A percentile compares a stretch with the other conserved stretches of the same genome.
Evolutionary conservation across 2,329 filamentous ascomycete genomes (phyloP).

Genomic region (Bretziella fagacearum): DNA sequence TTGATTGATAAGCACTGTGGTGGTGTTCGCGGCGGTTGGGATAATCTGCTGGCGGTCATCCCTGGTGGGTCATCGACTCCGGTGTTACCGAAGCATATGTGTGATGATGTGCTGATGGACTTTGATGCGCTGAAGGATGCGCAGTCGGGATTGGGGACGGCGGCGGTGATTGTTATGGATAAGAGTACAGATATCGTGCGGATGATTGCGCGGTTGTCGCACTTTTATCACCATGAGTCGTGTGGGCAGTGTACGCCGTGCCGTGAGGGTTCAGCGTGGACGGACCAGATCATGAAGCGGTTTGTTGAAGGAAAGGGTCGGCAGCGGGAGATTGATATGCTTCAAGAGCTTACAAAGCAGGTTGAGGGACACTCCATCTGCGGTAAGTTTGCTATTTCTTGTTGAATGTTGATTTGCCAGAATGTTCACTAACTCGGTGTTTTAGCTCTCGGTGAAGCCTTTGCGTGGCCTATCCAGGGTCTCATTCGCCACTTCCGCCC

Average conservation of each 20-base stretch:
- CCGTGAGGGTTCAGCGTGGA: constrained; percentile 98
- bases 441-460: constrained; percentile 79
- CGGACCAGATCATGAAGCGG: constrained; percentile 94
- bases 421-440: constrained; percentile 19
- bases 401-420: not conserved
- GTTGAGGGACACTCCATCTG: constrained; percentile 99
- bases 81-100: constrained; percentile 75
- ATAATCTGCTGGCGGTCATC: constrained; percentile 89
- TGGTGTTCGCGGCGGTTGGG: constrained; percentile 91
- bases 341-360: constrained; percentile 97
- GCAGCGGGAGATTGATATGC: constrained; percentile 93
- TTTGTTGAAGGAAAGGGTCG: constrained; percentile 84
- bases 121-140: constrained; percentile 97
- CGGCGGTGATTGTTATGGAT: constrained; percentile 98
- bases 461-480: constrained; percentile 96
- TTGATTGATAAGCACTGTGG: constrained; percentile 97
- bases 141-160: constrained; percentile 91
- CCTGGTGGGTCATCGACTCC: constrained; percentile 94
- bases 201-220: constrained; percentile 77
- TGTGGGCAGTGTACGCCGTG: constrained; percentile 99
- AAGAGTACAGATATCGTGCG: constrained; percentile 93
- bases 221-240: constrained; percentile 97
- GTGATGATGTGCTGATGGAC: constrained; percentile 96
- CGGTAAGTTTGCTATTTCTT: constrained; percentile 37
- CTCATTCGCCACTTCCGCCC: constrained; percentile 96